Conservation (phyloP, 2,329 filamentous ascomycete species). For the Bretziella fagacearum region DNA sequence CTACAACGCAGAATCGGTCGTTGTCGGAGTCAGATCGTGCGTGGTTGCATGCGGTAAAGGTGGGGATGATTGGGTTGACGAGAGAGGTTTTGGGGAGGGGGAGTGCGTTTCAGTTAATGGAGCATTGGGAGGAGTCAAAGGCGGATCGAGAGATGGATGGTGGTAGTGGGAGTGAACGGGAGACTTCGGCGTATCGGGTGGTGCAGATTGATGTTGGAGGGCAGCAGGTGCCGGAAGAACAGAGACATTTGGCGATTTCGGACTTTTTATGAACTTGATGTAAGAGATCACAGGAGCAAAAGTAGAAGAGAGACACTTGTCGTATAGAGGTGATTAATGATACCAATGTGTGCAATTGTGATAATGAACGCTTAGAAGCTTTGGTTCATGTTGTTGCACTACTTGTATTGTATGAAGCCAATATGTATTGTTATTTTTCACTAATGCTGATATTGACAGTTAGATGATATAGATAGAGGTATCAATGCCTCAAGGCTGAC, state of each 20-base stretch:
- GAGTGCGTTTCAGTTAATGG: conserved; percentile 9
- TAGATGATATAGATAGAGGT: no score
- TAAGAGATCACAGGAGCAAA: no score
- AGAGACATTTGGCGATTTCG: background rate
- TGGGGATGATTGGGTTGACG: conserved; percentile 4
- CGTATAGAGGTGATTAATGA: no score
- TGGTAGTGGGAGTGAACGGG: background rate
- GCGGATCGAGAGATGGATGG: background rate
- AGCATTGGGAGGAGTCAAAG: conserved; percentile 5
- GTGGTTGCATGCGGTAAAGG: conserved; percentile 2
- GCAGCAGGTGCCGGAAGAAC: background rate
- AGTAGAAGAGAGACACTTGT: no score
- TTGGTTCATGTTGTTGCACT: no score
- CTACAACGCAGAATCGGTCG: background rate
- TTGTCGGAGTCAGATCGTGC: conserved; percentile 5
- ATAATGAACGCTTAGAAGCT: no score
- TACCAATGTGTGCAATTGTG: no score
- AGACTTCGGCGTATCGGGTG: background rate
- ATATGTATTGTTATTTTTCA: no score
- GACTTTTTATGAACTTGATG: background rate
- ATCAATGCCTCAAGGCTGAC: no score
- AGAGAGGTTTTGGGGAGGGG: conserved; percentile 7
- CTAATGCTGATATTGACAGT: no score
- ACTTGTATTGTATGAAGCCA: no score
- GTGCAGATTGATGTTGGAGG: background rate